Conservation (phyloP, 495 filamentous ascomycete genomes). For the Penicillium verhagenii region DNA sequence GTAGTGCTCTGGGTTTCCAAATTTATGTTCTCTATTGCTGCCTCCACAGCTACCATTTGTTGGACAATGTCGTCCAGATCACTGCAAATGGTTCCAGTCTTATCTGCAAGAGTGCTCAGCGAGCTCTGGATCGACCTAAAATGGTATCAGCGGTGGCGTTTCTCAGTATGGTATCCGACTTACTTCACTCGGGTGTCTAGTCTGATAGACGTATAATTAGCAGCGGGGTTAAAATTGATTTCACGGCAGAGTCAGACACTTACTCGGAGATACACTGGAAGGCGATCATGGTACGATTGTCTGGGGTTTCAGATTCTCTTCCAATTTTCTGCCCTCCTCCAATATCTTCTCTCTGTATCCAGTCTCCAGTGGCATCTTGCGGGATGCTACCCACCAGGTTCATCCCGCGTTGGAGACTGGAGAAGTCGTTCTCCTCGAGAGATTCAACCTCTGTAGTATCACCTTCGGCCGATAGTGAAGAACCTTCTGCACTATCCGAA, state of each 20-base stretch:
- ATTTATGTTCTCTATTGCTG: not conserved
- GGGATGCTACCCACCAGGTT: not conserved
- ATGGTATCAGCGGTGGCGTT: not conserved
- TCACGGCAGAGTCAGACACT: not conserved
- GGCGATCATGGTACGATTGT: not conserved
- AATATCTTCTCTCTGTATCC: not conserved
- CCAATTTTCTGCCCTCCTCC: not conserved
- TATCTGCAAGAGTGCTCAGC: not conserved
- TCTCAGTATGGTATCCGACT: not conserved
- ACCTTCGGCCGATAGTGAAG: not conserved
- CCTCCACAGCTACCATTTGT: not conserved
- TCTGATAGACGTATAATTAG: not conserved
- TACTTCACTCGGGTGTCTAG: not conserved
- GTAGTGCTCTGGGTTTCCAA: not conserved
- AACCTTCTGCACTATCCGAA: not conserved
- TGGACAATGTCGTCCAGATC: not conserved
- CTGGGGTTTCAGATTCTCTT: not conserved
- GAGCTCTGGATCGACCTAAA: not conserved
- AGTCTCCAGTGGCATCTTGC: not conserved
- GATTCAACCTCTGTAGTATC: not conserved
- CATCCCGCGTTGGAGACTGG: not conserved
- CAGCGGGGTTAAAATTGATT: not conserved
- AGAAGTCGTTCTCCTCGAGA: not conserved
- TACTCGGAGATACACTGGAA: not conserved
- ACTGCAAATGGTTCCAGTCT: not conserved